Conservation (phyloP, 176 grass and related monocot species). For the Phyllostachys edulis region DNA sequence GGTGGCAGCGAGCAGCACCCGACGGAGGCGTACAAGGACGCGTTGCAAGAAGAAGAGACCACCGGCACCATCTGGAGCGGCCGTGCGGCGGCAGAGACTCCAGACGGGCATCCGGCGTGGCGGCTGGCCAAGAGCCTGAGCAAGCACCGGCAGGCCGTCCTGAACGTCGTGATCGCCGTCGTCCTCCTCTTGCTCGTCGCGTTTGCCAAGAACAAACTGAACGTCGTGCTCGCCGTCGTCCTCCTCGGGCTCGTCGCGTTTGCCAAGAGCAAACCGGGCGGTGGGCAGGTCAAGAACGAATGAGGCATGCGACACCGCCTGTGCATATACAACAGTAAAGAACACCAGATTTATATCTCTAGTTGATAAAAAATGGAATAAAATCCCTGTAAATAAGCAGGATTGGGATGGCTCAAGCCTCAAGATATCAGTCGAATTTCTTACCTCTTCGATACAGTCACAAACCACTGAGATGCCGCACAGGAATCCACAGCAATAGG, state of each 20-base stretch:
- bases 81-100: background rate
- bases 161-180: constrained; percentile 56
- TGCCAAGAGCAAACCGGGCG: constrained; percentile 24
- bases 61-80: background rate
- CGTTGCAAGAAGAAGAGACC: background rate
- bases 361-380: background rate
- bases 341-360: background rate
- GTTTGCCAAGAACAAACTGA: constrained; percentile 31
- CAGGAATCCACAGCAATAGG: background rate
- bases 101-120: background rate
- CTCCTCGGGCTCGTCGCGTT: constrained; percentile 52
- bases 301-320: background rate
- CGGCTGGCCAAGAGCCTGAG: constrained; percentile 31
- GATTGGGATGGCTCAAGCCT: background rate
- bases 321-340: background rate
- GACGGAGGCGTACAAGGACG: background rate
- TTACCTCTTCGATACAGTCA: background rate
- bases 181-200: constrained; percentile 49
- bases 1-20: background rate
- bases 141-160: constrained; percentile 40
- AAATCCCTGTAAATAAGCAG: background rate
- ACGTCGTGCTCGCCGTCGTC: constrained; percentile 51
- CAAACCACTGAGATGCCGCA: background rate
- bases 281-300: constrained; percentile 12
- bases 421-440: background rate